Percentiles rank a stretch among this genome's conserved stretches.
phyloP scores from a whole-genome alignment of 1,284 basidiomycete species.

The Albatrellus sp. region DNA sequence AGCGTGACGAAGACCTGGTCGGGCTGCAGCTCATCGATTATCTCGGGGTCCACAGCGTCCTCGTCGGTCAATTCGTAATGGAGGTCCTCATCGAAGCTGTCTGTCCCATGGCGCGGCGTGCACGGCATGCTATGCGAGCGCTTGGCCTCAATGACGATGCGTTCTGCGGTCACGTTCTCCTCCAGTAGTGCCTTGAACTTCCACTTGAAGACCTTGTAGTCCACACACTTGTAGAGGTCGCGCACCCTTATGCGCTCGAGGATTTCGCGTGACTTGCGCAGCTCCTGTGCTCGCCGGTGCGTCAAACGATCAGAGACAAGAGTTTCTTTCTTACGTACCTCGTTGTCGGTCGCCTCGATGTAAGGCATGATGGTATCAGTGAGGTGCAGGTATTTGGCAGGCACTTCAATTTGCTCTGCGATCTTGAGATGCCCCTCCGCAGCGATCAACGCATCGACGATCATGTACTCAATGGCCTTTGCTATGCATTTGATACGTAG shows the following conservation, averaged over 20 bases:
- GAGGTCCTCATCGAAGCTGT: slow-evolving; percentile 10
- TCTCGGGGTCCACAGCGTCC: slow-evolving; percentile 13
- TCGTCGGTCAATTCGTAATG: slow-evolving; percentile 4
- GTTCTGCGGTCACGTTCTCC: slow-evolving; percentile 34
- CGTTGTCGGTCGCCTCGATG: slow-evolving; percentile 40
- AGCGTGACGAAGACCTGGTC: slow-evolving; percentile 54
- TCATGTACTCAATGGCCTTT: slow-evolving; percentile 68
- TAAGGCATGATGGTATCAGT: slow-evolving; percentile 52
- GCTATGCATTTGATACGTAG: slow-evolving; percentile 27
- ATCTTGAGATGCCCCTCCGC: slow-evolving; percentile 56
- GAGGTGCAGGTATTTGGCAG: slow-evolving; percentile 46
- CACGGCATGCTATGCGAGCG: slow-evolving; percentile 6
- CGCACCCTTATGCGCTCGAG: slow-evolving; percentile 47
- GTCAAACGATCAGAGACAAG: background rate
- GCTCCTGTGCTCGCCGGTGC: slow-evolving; percentile 30
- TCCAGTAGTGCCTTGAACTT: slow-evolving; percentile 26
- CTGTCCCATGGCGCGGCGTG: background rate
- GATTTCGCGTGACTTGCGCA: slow-evolving; percentile 44
- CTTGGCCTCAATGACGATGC: slow-evolving; percentile 41
- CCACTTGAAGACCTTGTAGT: slow-evolving; percentile 51
- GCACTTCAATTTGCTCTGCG: slow-evolving; percentile 40
- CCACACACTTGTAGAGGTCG: slow-evolving; percentile 57
- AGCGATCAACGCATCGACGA: slow-evolving; percentile 54
- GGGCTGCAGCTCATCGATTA: slow-evolving; percentile 20
- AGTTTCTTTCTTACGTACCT: slow-evolving; percentile 22